A percentile compares a stretch with the other conserved stretches of the same genome.
Evolutionary conservation across 331 rosid species (phyloP).

Genomic region (Acacia concinna): DNA sequence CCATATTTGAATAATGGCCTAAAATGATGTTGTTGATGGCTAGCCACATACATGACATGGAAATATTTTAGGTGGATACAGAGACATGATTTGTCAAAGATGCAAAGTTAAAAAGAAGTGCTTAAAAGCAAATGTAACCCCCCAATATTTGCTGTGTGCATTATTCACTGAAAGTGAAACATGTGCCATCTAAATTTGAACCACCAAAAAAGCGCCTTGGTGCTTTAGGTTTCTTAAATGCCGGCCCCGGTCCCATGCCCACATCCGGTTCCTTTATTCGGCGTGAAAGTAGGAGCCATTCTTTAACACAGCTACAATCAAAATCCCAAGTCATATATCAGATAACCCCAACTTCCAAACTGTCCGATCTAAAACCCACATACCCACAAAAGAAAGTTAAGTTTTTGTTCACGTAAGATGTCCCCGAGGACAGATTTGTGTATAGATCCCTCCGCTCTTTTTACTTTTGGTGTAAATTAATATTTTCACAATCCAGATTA

Average conservation of each 20-base stretch:
- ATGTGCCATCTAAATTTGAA: neutral
- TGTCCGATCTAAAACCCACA: neutral
- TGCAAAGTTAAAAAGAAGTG: conserved; percentile 4
- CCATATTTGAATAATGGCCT: neutral
- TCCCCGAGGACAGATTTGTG: neutral
- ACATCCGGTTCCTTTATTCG: neutral
- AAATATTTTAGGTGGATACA: conserved; percentile 25
- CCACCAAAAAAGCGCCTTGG: neutral
- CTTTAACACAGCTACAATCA: neutral
- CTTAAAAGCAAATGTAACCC: neutral
- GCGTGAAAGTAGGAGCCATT: neutral
- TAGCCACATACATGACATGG: neutral
- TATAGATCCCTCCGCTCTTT: neutral
- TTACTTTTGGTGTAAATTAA: neutral
- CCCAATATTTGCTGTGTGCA: neutral
- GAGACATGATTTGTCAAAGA: conserved; percentile 28
- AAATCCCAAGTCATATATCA: neutral
- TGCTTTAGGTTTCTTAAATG: neutral
- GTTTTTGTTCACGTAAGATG: neutral
- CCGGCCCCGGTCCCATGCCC: conserved; percentile 6
- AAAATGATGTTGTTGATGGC: neutral
- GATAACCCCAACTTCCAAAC: neutral
- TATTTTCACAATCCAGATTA: neutral
- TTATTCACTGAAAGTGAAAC: conserved; percentile 8
- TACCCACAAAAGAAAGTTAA: neutral